Evolutionary conservation across 306 rosid species (phyloP).

Genomic region (Cicer pinnatifidum): DNA sequence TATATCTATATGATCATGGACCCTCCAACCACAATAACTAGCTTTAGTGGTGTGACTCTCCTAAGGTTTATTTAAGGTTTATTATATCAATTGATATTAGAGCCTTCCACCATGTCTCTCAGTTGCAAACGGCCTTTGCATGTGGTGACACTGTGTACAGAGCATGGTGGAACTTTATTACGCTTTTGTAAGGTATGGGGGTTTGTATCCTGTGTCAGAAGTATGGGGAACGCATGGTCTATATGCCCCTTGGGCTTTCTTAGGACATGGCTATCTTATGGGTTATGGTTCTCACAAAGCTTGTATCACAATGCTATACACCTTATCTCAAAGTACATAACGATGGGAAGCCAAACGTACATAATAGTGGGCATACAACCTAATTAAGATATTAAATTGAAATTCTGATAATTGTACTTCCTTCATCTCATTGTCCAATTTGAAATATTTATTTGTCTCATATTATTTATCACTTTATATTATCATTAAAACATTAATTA

Average conservation of each 20-base stretch:
- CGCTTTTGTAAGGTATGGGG: neutral
- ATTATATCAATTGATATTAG: conserved; percentile 6
- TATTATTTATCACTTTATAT: too few species aligned
- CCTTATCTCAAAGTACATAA: conserved; percentile 14
- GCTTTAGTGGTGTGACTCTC: conserved; percentile 11
- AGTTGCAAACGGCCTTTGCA: conserved; percentile 1
- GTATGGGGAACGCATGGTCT: neutral
- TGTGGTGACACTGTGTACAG: conserved; percentile 10
- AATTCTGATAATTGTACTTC: conserved; percentile 5
- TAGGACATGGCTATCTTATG: conserved; percentile 7
- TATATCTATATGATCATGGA: neutral
- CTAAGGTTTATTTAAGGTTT: neutral
- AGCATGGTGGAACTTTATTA: neutral
- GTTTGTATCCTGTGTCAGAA: conserved; percentile 3
- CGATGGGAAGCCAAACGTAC: neutral
- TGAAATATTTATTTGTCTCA: too few species aligned
- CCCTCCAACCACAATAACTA: neutral
- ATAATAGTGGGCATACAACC: neutral
- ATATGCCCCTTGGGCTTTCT: conserved; percentile 5
- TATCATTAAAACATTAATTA: too few species aligned
- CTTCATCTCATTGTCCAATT: too few species aligned
- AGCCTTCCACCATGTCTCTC: conserved; percentile 12
- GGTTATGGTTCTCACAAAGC: neutral
- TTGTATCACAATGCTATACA: conserved; percentile 25
- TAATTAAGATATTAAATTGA: neutral